Conservation (phyloP, 805 yeast species). For the Wickerhamomyces pijperi region DNA sequence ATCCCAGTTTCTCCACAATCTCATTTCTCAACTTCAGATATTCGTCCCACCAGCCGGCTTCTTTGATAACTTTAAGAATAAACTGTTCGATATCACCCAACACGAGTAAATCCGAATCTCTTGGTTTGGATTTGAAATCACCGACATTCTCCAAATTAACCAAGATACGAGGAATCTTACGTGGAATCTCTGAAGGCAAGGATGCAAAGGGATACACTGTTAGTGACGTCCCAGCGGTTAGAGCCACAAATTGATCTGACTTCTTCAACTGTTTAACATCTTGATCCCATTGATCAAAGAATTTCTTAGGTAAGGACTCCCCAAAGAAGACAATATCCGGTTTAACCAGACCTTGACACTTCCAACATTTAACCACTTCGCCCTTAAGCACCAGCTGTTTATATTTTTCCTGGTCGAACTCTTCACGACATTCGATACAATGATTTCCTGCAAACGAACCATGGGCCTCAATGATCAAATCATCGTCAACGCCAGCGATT, state of each 20-base stretch:
- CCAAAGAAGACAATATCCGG: slow-evolving; percentile 96
- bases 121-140: slow-evolving; percentile 39
- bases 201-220: slow-evolving; percentile 87
- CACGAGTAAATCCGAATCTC: slow-evolving; percentile 50
- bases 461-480: slow-evolving; percentile 78
- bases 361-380: slow-evolving; percentile 36
- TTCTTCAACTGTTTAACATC: slow-evolving; percentile 22
- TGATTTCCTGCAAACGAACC: slow-evolving; percentile 84
- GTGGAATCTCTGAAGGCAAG: slow-evolving; percentile 55
- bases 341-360: slow-evolving; percentile 69
- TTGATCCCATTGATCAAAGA: slow-evolving; percentile 59
- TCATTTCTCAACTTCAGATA: not conserved
- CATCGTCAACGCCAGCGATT: slow-evolving; percentile 61
- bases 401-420: slow-evolving; percentile 37
- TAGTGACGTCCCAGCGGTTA: slow-evolving; percentile 88
- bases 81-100: slow-evolving; percentile 59
- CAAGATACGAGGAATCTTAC: slow-evolving; percentile 43
- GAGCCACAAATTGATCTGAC: slow-evolving; percentile 50
- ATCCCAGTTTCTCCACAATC: not conserved
- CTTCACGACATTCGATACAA: slow-evolving; percentile 64
- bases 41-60: slow-evolving; percentile 50
- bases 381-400: slow-evolving; percentile 25
- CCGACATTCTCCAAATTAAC: slow-evolving; percentile 76
- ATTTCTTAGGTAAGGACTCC: slow-evolving; percentile 63
- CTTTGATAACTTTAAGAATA: slow-evolving; percentile 38